phyloP scores from a whole-genome alignment of 768 basidiomycete genomes.

The Russula compacta region DNA sequence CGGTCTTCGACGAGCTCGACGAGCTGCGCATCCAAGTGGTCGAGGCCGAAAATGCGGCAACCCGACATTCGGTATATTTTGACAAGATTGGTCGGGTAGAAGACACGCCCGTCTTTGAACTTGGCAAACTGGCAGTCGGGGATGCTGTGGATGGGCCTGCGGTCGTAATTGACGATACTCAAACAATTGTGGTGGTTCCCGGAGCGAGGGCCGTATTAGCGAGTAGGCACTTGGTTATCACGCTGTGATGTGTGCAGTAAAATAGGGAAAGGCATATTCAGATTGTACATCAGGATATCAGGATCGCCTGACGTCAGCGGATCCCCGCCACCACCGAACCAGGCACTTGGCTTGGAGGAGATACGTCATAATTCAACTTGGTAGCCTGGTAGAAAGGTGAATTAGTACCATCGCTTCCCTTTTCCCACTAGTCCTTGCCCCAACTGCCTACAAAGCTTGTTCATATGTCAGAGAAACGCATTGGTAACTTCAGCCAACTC shows the following conservation, averaged over 20 bases:
- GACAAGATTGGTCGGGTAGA: slow-evolving; percentile 67
- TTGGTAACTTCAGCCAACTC: background rate
- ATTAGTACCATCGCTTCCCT: too few species aligned
- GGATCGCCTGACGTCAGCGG: too few species aligned
- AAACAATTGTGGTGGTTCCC: slow-evolving; percentile 86
- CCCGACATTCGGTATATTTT: slow-evolving; percentile 67
- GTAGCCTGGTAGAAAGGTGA: too few species aligned
- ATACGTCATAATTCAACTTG: too few species aligned
- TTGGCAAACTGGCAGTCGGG: slow-evolving; percentile 58
- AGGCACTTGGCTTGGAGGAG: too few species aligned
- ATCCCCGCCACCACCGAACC: too few species aligned
- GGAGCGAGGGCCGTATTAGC: slow-evolving; percentile 57
- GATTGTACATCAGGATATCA: background rate
- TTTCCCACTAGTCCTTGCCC: too few species aligned
- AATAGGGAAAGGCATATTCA: background rate
- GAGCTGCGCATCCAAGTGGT: slow-evolving; percentile 37
- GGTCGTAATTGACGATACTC: slow-evolving; percentile 91
- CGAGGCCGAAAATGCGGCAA: slow-evolving; percentile 37
- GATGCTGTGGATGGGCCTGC: slow-evolving; percentile 77
- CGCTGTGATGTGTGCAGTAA: slow-evolving; percentile 24
- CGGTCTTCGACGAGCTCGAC: slow-evolving; percentile 68
- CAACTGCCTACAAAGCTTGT: too few species aligned
- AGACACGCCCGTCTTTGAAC: slow-evolving; percentile 71
- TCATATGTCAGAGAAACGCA: background rate
- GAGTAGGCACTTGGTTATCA: slow-evolving; percentile 57